These are phyloP conservation scores for Citrus medica DNA, from an alignment of 345 rosid genomes.

Conservation along the genomic window DNA sequence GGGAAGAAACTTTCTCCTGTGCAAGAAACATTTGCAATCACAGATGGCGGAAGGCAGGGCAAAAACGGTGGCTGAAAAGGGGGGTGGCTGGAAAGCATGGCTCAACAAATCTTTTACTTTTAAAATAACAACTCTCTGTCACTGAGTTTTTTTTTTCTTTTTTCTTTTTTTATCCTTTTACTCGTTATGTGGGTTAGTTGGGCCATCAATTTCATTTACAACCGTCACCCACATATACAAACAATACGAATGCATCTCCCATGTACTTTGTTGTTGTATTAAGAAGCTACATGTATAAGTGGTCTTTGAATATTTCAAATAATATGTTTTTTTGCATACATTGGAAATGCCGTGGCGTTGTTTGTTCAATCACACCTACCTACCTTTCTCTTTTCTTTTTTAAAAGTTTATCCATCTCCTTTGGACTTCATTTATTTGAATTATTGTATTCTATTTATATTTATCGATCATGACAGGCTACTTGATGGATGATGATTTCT, in stretches of 20 bases:
- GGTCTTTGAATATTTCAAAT: neutral
- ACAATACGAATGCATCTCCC: neutral
- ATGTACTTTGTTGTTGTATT: neutral
- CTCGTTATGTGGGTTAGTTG: neutral
- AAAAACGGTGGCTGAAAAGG: constrained; percentile 30
- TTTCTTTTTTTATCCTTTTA: too few species aligned
- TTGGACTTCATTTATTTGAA: neutral
- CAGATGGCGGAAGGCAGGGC: constrained; percentile 38
- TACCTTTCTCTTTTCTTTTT: neutral
- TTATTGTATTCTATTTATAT: neutral
- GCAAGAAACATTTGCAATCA: constrained; percentile 57
- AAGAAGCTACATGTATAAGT: neutral
- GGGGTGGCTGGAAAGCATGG: constrained; percentile 77
- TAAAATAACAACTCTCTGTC: constrained; percentile 20
- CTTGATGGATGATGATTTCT: neutral
- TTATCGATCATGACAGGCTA: neutral
- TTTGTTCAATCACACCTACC: neutral
- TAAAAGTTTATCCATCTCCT: neutral
- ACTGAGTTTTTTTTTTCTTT: neutral
- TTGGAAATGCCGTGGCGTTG: neutral
- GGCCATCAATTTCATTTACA: neutral
- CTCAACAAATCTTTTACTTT: constrained; percentile 57
- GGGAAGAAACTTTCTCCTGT: constrained; percentile 68
- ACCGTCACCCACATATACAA: neutral
- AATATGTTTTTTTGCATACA: neutral